A percentile compares a stretch with the other conserved stretches of the same genome.
Evolutionary conservation across 441 rosid genomes (phyloP).

Genomic region (Heliophila coronopifolia): DNA sequence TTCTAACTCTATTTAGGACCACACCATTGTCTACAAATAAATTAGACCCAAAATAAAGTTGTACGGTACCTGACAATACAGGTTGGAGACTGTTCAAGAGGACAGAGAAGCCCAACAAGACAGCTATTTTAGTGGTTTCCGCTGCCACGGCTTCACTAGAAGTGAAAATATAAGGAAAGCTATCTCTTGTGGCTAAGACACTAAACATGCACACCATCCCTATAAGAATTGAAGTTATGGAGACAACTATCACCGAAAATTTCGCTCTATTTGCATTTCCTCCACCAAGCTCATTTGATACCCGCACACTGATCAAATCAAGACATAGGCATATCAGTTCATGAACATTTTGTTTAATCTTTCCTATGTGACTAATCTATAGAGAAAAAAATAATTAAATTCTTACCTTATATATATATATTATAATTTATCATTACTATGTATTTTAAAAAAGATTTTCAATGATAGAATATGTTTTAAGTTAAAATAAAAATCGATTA

Average conservation of each 20-base stretch:
- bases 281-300: constrained; percentile 85
- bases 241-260: constrained; percentile 64
- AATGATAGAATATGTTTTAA: too few relatives aligned
- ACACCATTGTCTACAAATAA: too few relatives aligned
- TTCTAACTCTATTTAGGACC: too few relatives aligned
- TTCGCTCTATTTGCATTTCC: constrained; percentile 62
- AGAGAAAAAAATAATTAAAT: too few relatives aligned
- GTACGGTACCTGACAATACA: constrained; percentile 82
- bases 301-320: constrained; percentile 57
- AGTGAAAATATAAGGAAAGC: constrained; percentile 77
- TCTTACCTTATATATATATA: too few relatives aligned
- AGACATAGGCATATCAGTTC: not conserved
- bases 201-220: constrained; percentile 52
- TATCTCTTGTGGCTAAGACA: constrained; percentile 50
- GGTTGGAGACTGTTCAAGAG: constrained; percentile 88
- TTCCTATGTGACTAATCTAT: not conserved
- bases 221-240: constrained; percentile 52
- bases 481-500: too few relatives aligned
- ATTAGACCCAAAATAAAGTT: too few relatives aligned
- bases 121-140: constrained; percentile 62
- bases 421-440: too few relatives aligned
- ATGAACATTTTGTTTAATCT: not conserved
- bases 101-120: constrained; percentile 56
- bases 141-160: constrained; percentile 62
- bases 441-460: too few relatives aligned